Evolutionary conservation across 2,329 filamentous ascomycete genomes (phyloP).

Genomic region (Didymella exigua): DNA sequence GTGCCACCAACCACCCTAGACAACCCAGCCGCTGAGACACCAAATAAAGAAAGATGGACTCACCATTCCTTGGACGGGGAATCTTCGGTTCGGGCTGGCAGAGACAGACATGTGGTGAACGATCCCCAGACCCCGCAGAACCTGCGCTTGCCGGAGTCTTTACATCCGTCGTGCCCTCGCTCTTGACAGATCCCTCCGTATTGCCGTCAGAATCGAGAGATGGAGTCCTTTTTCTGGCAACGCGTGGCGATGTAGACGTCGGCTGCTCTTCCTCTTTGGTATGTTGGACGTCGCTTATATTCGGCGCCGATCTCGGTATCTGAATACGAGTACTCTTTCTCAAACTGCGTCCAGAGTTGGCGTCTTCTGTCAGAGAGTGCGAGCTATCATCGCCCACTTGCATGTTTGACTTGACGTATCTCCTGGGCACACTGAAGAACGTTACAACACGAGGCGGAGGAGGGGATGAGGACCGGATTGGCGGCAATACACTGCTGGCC

Average conservation of each 20-base stretch:
- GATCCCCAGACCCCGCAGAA: slow-evolving; percentile 39
- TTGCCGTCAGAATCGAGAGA: slow-evolving; percentile 28
- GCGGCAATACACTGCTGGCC: slow-evolving; percentile 42
- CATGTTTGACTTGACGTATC: slow-evolving; percentile 45
- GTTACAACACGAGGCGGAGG: slow-evolving; percentile 36
- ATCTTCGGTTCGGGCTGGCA: slow-evolving; percentile 75
- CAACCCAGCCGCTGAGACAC: slow-evolving; percentile 12
- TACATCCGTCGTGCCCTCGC: slow-evolving; percentile 25
- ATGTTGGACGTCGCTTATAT: slow-evolving; percentile 14
- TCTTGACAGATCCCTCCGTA: slow-evolving; percentile 18
- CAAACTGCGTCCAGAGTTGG: slow-evolving; percentile 28
- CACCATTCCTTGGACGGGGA: slow-evolving; percentile 72
- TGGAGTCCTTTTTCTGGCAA: slow-evolving; percentile 34
- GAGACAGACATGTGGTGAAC: slow-evolving; percentile 64
- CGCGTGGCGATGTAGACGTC: slow-evolving; percentile 27
- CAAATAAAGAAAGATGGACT: slow-evolving; percentile 47
- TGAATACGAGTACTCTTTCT: slow-evolving; percentile 40
- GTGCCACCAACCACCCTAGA: slow-evolving; percentile 14
- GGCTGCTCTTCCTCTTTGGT: slow-evolving; percentile 27
- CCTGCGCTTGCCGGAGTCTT: slow-evolving; percentile 32
- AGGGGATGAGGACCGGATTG: slow-evolving; percentile 31
- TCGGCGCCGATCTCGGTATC: slow-evolving; percentile 31
- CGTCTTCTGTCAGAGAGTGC: slow-evolving; percentile 27
- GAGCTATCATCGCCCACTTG: slow-evolving; percentile 27
- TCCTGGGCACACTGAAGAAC: slow-evolving; percentile 44